phyloP scores from a whole-genome alignment of 495 filamentous ascomycete species.

The Hypoxylon trugodes region DNA sequence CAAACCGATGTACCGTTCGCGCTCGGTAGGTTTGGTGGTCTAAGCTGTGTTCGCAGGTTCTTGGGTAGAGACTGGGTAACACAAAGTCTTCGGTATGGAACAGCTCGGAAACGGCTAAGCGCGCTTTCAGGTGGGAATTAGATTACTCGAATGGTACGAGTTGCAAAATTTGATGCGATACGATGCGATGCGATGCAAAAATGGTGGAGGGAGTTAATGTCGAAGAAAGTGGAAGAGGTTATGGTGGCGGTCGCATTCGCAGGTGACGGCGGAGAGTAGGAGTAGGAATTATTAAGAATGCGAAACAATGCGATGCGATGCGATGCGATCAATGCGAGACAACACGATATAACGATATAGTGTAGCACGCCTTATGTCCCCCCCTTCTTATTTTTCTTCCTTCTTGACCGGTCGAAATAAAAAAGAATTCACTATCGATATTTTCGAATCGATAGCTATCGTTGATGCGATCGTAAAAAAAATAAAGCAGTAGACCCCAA shows the following conservation, averaged over 20 bases:
- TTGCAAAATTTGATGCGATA: slow-evolving; percentile 10
- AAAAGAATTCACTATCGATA: too few species aligned
- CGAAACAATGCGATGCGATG: slow-evolving; percentile 11
- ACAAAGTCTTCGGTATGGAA: slow-evolving; percentile 1
- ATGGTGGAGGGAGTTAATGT: background rate
- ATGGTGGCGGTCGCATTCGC: slow-evolving; percentile 14
- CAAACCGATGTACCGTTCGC: slow-evolving; percentile 10
- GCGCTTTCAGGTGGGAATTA: slow-evolving; percentile 13
- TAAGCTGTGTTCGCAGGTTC: slow-evolving; percentile 1
- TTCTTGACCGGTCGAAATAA: background rate
- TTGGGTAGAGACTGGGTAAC: slow-evolving; percentile 9
- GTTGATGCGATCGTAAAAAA: background rate
- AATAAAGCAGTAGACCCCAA: background rate
- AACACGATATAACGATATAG: slow-evolving; percentile 18
- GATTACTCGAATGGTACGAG: background rate
- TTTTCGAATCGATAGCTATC: background rate
- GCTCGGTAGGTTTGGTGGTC: slow-evolving; percentile 7
- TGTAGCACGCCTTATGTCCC: background rate
- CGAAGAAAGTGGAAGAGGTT: background rate
- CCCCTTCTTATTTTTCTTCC: background rate
- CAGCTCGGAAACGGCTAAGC: slow-evolving; percentile 2
- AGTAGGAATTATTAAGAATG: slow-evolving; percentile 19
- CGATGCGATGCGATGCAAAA: too few species aligned
- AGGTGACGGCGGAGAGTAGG: background rate
- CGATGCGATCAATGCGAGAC: slow-evolving; percentile 8